Evolutionary conservation across 2,329 filamentous ascomycete species (phyloP).

Genomic region (Alternaria sp.): DNA sequence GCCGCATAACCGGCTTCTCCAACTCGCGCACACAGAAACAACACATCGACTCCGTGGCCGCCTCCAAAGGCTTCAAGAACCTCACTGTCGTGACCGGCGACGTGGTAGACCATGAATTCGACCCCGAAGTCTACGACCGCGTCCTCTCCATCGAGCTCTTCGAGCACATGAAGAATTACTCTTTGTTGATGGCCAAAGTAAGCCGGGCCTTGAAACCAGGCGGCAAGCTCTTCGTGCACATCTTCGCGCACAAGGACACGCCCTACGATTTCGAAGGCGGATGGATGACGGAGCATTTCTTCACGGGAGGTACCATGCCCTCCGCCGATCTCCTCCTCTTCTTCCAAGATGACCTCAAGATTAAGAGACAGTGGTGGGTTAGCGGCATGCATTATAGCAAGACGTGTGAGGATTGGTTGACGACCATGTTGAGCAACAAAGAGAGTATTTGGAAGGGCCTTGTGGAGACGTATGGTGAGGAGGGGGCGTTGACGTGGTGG

Average conservation of each 20-base stretch:
- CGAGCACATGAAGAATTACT: conserved; percentile 80
- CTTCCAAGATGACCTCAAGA: conserved; percentile 67
- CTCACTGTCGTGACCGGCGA: conserved; percentile 70
- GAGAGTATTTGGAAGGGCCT: conserved; percentile 68
- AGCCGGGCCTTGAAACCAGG: conserved; percentile 63
- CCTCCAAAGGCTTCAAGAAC: conserved; percentile 63
- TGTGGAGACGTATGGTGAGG: conserved; percentile 68
- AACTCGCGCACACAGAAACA: conserved; percentile 73
- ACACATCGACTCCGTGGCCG: conserved; percentile 67
- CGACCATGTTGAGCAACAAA: conserved; percentile 65
- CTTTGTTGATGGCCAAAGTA: conserved; percentile 69
- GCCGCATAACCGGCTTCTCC: conserved; percentile 70
- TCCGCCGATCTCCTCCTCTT: conserved; percentile 69
- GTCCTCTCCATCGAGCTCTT: conserved; percentile 75
- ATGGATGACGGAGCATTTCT: conserved; percentile 78
- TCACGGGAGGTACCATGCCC: conserved; percentile 76
- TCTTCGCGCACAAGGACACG: conserved; percentile 68
- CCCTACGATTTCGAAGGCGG: conserved; percentile 75
- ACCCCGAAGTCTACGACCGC: conserved; percentile 64
- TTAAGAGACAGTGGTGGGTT: conserved; percentile 74
- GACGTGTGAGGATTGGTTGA: conserved; percentile 74
- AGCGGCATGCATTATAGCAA: conserved; percentile 71
- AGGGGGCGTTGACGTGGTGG: conserved; percentile 67
- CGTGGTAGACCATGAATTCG: conserved; percentile 70
- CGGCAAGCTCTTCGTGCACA: conserved; percentile 73